Evolutionary conservation across 2,329 filamentous ascomycete genomes (phyloP).

Genomic region (Colletotrichum tofieldiae): DNA sequence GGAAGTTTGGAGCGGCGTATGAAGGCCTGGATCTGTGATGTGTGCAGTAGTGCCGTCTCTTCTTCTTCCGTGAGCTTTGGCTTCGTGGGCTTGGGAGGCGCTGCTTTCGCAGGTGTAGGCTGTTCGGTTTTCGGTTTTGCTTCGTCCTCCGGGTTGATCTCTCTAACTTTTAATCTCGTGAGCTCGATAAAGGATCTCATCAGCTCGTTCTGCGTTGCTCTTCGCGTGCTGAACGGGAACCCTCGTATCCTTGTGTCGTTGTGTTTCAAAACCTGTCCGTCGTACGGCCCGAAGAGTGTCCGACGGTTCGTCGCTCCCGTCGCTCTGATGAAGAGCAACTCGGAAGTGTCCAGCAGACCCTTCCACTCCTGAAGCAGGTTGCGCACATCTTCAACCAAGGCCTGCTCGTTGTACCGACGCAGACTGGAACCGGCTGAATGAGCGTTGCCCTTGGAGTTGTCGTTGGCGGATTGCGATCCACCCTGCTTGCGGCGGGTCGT

Average conservation of each 20-base stretch:
- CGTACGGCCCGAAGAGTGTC: slow-evolving; percentile 92
- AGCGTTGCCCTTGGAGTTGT: slow-evolving; percentile 92
- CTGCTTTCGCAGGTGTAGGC: slow-evolving; percentile 52
- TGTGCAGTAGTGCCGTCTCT: slow-evolving; percentile 86
- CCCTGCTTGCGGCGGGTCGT: slow-evolving; percentile 97
- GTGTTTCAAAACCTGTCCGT: slow-evolving; percentile 84
- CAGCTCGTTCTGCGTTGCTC: slow-evolving; percentile 93
- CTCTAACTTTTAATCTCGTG: slow-evolving; percentile 88
- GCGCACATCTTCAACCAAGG: slow-evolving; percentile 89
- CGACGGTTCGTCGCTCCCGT: slow-evolving; percentile 89
- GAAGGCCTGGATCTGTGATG: slow-evolving; percentile 88
- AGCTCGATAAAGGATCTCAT: slow-evolving; percentile 96
- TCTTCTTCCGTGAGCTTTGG: slow-evolving; percentile 86
- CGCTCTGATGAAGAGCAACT: slow-evolving; percentile 90
- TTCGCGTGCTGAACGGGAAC: slow-evolving; percentile 93
- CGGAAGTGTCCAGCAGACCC: slow-evolving; percentile 84
- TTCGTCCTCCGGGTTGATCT: slow-evolving; percentile 78
- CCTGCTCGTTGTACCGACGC: slow-evolving; percentile 94
- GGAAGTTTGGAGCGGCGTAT: slow-evolving; percentile 93
- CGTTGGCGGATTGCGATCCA: slow-evolving; percentile 93
- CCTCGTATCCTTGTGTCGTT: slow-evolving; percentile 87
- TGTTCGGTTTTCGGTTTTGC: slow-evolving; percentile 60
- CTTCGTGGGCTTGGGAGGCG: slow-evolving; percentile 63
- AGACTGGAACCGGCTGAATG: slow-evolving; percentile 94
- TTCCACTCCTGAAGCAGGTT: slow-evolving; percentile 89